Evolutionary conservation across 2,329 filamentous ascomycete genomes (phyloP).

Genomic region (Colletotrichum navitas): DNA sequence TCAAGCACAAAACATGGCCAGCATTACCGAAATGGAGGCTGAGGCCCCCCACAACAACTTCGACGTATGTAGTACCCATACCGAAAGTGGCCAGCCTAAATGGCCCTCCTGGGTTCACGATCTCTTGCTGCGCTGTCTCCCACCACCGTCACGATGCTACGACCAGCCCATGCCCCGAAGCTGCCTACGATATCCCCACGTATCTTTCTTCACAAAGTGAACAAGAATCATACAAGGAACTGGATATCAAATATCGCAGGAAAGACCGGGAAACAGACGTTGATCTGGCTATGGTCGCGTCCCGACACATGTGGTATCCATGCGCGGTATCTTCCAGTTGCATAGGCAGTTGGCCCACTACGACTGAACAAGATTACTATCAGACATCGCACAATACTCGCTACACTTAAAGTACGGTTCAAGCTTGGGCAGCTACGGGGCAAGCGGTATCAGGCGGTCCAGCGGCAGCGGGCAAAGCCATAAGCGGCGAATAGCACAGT

Average conservation of each 20-base stretch:
- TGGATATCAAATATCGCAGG: not conserved
- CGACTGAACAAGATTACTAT: not conserved
- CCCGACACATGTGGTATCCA: not conserved
- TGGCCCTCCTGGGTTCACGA: not conserved
- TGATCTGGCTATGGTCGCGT: not conserved
- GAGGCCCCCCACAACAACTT: conserved; percentile 54
- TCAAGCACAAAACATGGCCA: conserved; percentile 18
- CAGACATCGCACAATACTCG: not conserved
- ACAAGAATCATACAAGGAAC: not conserved
- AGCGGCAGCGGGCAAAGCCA: conserved; percentile 44
- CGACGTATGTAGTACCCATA: conserved; percentile 49
- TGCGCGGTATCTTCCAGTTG: not conserved
- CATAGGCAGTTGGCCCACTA: not conserved
- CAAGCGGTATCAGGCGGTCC: not conserved
- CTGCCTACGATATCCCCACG: not conserved
- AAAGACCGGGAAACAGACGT: not conserved
- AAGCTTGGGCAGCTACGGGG: not conserved
- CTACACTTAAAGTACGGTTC: not conserved
- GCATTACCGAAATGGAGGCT: conserved; percentile 40
- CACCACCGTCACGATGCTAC: conserved; percentile 6
- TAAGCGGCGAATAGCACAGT: no score
- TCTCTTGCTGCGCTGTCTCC: conserved; percentile 11
- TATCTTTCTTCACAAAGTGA: not conserved
- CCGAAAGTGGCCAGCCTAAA: not conserved
- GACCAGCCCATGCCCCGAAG: not conserved